A percentile compares a stretch with the other conserved stretches of the same genome.
These are phyloP conservation scores for Fallopia convolvulus DNA, from an alignment of 148 eudicot genomes.

Conservation along the genomic window DNA sequence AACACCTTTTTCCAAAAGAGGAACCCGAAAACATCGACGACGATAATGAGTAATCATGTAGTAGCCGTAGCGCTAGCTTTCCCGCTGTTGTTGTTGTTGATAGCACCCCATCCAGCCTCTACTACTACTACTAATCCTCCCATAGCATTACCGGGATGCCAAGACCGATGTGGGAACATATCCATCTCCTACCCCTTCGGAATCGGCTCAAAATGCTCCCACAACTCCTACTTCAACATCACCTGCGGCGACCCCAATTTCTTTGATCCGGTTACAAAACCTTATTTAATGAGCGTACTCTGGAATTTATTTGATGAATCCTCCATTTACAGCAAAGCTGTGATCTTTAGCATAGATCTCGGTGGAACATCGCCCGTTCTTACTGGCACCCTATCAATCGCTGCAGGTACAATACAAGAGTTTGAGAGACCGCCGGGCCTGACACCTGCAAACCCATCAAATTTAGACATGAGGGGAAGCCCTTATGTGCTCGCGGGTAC, in stretches of 20 bases:
- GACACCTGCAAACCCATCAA: neutral
- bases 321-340: neutral
- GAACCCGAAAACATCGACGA: too few species aligned
- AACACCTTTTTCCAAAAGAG: too few species aligned
- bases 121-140: neutral
- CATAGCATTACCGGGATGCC: neutral
- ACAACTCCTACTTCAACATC: neutral
- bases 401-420: too few species aligned
- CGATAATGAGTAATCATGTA: neutral
- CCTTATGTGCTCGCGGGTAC: neutral
- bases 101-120: too few species aligned
- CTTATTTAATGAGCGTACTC: neutral
- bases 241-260: neutral
- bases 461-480: neutral
- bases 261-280: neutral
- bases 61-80: neutral
- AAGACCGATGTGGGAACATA: neutral
- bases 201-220: constrained; percentile 6
- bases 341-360: neutral
- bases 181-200: constrained; percentile 7
- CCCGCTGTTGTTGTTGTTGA: neutral
- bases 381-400: neutral
- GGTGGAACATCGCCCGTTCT: neutral
- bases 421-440: too few species aligned
- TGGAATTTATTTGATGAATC: neutral